Evolutionary conservation across 495 filamentous ascomycete genomes (phyloP).

Genomic region (Opeltia flavorubescens): DNA sequence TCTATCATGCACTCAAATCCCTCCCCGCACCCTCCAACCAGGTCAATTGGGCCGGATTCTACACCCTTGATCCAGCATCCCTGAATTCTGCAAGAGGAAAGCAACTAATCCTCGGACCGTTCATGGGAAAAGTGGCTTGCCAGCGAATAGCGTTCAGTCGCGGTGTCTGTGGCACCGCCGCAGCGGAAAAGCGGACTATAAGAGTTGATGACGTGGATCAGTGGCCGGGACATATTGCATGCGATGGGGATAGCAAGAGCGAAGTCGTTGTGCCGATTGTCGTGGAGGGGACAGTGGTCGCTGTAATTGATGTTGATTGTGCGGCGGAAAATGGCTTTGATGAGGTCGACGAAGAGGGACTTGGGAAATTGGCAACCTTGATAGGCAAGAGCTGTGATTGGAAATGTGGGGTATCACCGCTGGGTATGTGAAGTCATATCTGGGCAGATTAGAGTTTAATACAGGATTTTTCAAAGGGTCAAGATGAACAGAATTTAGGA

Average conservation of each 20-base stretch:
- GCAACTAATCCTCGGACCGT: slow-evolving; percentile 63
- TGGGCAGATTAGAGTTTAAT: too few species aligned
- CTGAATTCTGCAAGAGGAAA: not conserved
- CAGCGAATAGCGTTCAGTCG: slow-evolving; percentile 66
- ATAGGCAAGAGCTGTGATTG: slow-evolving; percentile 59
- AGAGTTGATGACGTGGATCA: slow-evolving; percentile 57
- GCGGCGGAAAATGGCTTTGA: slow-evolving; percentile 57
- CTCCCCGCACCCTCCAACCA: slow-evolving; percentile 54
- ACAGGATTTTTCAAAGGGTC: too few species aligned
- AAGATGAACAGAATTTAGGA: too few species aligned
- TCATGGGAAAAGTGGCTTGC: slow-evolving; percentile 74
- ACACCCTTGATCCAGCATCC: slow-evolving; percentile 43
- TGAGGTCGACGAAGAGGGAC: slow-evolving; percentile 47
- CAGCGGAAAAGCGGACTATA: slow-evolving; percentile 45
- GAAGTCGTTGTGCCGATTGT: slow-evolving; percentile 84
- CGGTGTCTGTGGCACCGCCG: slow-evolving; percentile 74
- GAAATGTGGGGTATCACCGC: too few species aligned
- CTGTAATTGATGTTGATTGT: slow-evolving; percentile 82
- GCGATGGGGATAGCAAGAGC: slow-evolving; percentile 64
- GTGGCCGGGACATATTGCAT: slow-evolving; percentile 85
- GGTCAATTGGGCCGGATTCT: slow-evolving; percentile 90
- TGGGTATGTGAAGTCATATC: too few species aligned
- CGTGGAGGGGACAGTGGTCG: slow-evolving; percentile 35
- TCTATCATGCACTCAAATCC: slow-evolving; percentile 74
- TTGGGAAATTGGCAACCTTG: slow-evolving; percentile 57